Conservation (phyloP, 2,329 filamentous ascomycete species). For the Clarireedia paspali region DNA sequence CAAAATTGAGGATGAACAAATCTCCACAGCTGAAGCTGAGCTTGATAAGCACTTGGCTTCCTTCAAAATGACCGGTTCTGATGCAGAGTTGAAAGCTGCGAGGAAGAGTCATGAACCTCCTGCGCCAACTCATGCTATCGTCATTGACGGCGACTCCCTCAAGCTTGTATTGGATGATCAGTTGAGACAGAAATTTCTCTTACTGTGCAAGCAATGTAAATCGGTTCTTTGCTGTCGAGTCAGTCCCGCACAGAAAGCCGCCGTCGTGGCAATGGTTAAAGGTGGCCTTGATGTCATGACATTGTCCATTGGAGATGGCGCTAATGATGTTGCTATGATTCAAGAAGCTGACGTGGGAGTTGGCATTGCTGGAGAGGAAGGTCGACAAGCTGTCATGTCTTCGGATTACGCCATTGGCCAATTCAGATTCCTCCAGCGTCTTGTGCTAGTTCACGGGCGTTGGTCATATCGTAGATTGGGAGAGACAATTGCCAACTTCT, state of each 20-base stretch:
- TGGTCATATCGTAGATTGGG: conserved; percentile 95
- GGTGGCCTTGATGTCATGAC: conserved; percentile 94
- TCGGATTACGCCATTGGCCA: conserved; percentile 94
- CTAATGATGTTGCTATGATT: conserved; percentile 97
- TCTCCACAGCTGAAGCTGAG: conserved; percentile 55
- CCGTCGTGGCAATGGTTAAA: conserved; percentile 96
- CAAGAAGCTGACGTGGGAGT: conserved; percentile 96
- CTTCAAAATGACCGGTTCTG: conserved; percentile 76
- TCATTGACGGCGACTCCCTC: conserved; percentile 91
- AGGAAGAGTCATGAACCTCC: conserved; percentile 81
- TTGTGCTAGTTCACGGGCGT: conserved; percentile 83
- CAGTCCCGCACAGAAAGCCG: conserved; percentile 91
- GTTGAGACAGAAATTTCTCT: conserved; percentile 83
- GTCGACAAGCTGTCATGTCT: conserved; percentile 89
- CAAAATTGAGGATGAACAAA: conserved; percentile 70
- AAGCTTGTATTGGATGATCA: conserved; percentile 77
- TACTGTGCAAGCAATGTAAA: conserved; percentile 95
- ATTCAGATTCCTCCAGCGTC: conserved; percentile 77
- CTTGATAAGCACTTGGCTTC: conserved; percentile 64
- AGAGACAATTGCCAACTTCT: conserved; percentile 96
- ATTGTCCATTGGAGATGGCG: conserved; percentile 84
- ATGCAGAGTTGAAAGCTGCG: conserved; percentile 75
- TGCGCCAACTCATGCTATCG: conserved; percentile 78
- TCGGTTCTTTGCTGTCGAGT: conserved; percentile 96
- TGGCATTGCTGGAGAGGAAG: conserved; percentile 88